Base-by-base conservation (phyloP, 2,329 filamentous ascomycete species). In the Curvularia sp. region DNA sequence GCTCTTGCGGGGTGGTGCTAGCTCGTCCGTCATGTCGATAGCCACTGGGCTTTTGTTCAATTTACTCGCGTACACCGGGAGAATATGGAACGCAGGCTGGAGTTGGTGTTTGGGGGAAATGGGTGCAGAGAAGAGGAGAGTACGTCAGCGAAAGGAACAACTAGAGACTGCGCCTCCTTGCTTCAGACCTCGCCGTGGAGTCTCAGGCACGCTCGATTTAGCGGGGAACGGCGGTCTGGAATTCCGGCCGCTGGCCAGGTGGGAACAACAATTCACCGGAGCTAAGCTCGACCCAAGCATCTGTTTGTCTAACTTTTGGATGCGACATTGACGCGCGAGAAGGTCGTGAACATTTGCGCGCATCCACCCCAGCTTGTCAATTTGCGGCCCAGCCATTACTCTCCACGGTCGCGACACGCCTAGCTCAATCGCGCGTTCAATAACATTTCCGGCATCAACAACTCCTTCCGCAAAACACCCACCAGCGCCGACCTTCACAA, bases 1-100 rank as follows among this genome's bases (percentile, higher is more conserved):
- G 65, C 82, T 84, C 74, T 83, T 84, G 63, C 79, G 78, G 50
- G 84, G 84, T 60, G 83, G 83, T 67, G 83, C 78, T 63, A 86
- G 78, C 60, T 77, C 74, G 70, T 81, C 68, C 50, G 68, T 55
- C 77, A 79, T 79, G 70, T 67, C 38, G 45, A 39, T 30, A 46
- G 45, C 42, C 23, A 30, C 32, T 38, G 18, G 28, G 21, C n/a
- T 10, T 23, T 19, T 2, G 19, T 43, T 43, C 19, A 49, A 41
- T 51, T 9, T 43, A 8, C 18, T 50, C 25, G 42, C 59, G 30
- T 15, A 23, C 9, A 41, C 32, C n/a, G 27, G 41, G 42, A 6
- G 19, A 19, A 2, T 43, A 36, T 41, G 18, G n/a, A 18, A 25
- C 2, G 13, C 19, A 45, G 13, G 34, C 19, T 41, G 36, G 5